Base-by-base conservation (phyloP, 2,329 filamentous ascomycete genomes). In the Neofusicoccum laricinum region DNA sequence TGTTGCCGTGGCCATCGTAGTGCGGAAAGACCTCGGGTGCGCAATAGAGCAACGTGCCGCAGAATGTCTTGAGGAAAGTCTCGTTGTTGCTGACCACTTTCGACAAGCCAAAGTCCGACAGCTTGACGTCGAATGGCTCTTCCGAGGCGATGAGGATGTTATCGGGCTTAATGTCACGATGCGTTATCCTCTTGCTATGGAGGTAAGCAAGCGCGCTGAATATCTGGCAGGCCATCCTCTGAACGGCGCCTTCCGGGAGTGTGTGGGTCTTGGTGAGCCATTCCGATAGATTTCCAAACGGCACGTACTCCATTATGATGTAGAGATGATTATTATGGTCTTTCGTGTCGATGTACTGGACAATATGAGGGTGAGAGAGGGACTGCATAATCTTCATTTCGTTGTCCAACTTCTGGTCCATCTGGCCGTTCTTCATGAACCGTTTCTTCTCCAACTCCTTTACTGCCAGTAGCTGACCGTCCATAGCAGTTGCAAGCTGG, bases 121-220 rank as follows among this genome's bases (percentile, higher is more conserved):
- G 82, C 77, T 99, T 98, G 70, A 98, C 90, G 14, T 86, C 82
- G 55, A 97, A 86, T 0, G 93, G 93, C 5, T 89, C 81, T 10
- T 86, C 75, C 0, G 87, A 89, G 11, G 88, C 83, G 69, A 98
- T 91, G 45, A 99, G 83, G 66, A 99, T 97, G 72, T 99, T 99
- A 81, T 99, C 95, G 0, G 95, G 95, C 75, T 99, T 99, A 73
- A 99, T 93, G 76, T 99, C 95, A n/a, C 95, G 90, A 78, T 99
- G 95, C 0, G 94, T 98, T 70, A 99, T 97, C 72, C 90, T 92
- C 71, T 90, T 89, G 61, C 84, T 82, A 76, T 99, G 95, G 8
- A 99, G 82, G 75, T 99, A 97, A 34, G 87, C 88, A 61, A 99
- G 80, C 1, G 94, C 94, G 69, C 89, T 86, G 48, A 97, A 80